phyloP scores from a whole-genome alignment of 2,329 filamentous ascomycete species.

The Paraphaeosphaeria minitans region DNA sequence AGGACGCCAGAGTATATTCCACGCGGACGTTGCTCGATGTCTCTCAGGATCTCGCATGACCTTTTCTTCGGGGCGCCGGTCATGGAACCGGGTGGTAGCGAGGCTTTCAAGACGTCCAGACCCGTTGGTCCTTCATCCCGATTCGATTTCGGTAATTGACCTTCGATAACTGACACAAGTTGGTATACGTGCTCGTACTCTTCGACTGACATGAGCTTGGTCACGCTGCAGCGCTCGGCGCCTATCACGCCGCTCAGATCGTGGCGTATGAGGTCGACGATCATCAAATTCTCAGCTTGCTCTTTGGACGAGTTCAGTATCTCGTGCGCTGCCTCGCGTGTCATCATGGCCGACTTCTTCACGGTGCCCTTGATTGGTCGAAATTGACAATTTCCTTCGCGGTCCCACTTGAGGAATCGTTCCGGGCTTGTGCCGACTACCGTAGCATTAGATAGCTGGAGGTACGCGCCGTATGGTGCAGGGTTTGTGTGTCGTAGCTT shows the following conservation, averaged over 20 bases:
- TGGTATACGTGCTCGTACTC: constrained; percentile 84
- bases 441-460: constrained; percentile 67
- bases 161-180: constrained; percentile 86
- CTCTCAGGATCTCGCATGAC: constrained; percentile 76
- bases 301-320: constrained; percentile 82
- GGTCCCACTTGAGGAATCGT: constrained; percentile 74
- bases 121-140: constrained; percentile 46
- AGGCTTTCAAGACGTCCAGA: constrained; percentile 73
- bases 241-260: constrained; percentile 83
- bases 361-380: constrained; percentile 94
- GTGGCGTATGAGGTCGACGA: constrained; percentile 88
- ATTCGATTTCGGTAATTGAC: constrained; percentile 37
- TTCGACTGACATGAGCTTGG: constrained; percentile 79
- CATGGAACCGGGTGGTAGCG: constrained; percentile 87
- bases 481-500: constrained; percentile 71
- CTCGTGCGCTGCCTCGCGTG: constrained; percentile 68
- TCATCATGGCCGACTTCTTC: constrained; percentile 69
- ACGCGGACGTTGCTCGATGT: constrained; percentile 69
- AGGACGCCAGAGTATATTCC: constrained; percentile 84
- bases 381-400: constrained; percentile 69
- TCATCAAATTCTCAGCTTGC: constrained; percentile 93
- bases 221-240: constrained; percentile 70
- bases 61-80: constrained; percentile 91
- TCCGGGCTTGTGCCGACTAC: constrained; percentile 83
- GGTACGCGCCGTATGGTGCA: constrained; percentile 79